Percentiles rank a stretch among this genome's conserved stretches.
Conservation (phyloP, 768 basidiomycete species). For the Polyporus arcularius region DNA sequence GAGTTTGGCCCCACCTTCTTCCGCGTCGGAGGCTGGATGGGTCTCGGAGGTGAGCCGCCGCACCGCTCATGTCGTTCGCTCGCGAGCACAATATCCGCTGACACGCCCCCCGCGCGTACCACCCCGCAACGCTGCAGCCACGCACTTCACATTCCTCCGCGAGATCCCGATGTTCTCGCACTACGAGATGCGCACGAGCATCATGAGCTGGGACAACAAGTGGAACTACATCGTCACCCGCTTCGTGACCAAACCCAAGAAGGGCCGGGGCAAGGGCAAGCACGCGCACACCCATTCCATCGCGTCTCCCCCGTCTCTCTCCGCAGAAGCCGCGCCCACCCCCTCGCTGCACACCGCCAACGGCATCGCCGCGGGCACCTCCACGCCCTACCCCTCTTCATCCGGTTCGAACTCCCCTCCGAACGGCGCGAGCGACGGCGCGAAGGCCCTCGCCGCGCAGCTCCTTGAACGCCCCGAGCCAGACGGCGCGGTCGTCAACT, state of each 20-base stretch:
- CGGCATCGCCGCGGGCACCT: conserved; percentile 24
- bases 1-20: conserved; percentile 58
- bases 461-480: conserved; percentile 35
- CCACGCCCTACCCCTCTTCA: conserved; percentile 11
- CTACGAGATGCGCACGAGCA: conserved; percentile 60
- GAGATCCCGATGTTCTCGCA: conserved; percentile 65
- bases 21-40: conserved; percentile 60
- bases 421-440: background rate
- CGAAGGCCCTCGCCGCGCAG: conserved; percentile 12
- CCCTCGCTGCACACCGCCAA: conserved; percentile 39
- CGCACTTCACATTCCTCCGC: conserved; percentile 66
- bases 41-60: conserved; percentile 45
- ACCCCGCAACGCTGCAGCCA: conserved; percentile 39
- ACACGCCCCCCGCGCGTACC: background rate
- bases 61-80: background rate
- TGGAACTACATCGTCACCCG: conserved; percentile 71
- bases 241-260: conserved; percentile 58
- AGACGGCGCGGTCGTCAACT: conserved; percentile 62
- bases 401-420: conserved; percentile 3
- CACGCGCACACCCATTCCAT: background rate
- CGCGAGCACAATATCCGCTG: background rate
- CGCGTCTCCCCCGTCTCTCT: background rate
- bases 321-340: conserved; percentile 23
- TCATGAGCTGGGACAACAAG: conserved; percentile 75
- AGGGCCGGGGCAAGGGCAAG: conserved; percentile 13